A percentile compares a stretch with the other conserved stretches of the same genome.
phyloP scores from a whole-genome alignment of 164 flowering plant species.

The Cinnamomum micranthum region DNA sequence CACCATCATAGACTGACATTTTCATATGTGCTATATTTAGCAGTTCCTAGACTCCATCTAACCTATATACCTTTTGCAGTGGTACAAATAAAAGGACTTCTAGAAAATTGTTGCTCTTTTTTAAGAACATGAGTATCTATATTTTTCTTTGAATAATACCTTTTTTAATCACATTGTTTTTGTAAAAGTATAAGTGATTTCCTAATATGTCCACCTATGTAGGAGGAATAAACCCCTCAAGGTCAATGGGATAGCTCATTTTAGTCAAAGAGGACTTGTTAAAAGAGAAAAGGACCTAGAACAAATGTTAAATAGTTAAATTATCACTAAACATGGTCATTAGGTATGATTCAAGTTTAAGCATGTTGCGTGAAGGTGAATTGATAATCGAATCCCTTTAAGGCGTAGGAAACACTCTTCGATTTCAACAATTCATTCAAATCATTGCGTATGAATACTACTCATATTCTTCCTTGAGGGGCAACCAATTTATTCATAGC shows the following conservation, averaged over 20 bases:
- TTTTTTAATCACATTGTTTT: neutral
- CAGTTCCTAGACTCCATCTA: neutral
- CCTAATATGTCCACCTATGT: neutral
- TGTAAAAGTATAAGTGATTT: neutral
- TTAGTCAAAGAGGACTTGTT: neutral
- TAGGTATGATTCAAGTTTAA: neutral
- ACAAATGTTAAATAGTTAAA: too few relatives aligned
- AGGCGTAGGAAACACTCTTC: neutral
- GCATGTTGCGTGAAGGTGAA: neutral
- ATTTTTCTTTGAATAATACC: neutral
- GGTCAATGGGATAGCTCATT: neutral
- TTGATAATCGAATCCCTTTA: neutral
- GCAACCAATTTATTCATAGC: neutral
- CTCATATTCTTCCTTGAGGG: neutral
- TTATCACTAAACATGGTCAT: neutral
- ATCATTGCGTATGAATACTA: neutral
- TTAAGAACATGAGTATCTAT: neutral
- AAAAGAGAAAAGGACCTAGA: too few relatives aligned
- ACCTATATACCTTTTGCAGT: neutral
- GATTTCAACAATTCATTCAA: neutral
- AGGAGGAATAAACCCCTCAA: neutral
- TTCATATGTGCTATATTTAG: neutral
- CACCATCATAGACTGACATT: too few relatives aligned
- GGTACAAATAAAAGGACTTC: neutral
- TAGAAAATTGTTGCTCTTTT: neutral